Percentiles rank a stretch among this genome's conserved stretches.
Conservation (phyloP, 148 eudicot species). For the Nepenthes mirabilis region DNA sequence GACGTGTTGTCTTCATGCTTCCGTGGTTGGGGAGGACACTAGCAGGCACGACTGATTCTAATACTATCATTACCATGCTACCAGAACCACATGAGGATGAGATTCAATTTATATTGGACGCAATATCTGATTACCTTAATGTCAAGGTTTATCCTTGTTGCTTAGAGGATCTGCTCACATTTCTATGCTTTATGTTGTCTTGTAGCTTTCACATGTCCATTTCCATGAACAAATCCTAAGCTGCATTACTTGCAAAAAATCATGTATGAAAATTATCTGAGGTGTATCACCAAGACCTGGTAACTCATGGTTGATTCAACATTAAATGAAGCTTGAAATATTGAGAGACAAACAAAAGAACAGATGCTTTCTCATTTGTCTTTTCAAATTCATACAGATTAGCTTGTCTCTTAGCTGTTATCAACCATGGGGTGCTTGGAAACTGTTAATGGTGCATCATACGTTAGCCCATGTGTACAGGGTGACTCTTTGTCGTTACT, state of each 20-base stretch:
- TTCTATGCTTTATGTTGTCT: background rate
- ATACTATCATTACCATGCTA: constrained; percentile 71
- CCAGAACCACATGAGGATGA: constrained; percentile 99
- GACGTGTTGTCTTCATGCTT: constrained; percentile 95
- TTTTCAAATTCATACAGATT: background rate
- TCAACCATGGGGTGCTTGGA: background rate
- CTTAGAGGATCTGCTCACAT: background rate
- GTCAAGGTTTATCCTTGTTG: constrained; percentile 46
- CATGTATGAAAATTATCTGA: too few species aligned
- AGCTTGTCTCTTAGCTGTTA: background rate
- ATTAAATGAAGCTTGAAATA: too few species aligned
- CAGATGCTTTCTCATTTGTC: too few species aligned
- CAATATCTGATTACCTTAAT: constrained; percentile 82
- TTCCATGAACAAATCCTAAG: too few species aligned
- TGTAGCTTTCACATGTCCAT: too few species aligned
- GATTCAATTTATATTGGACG: constrained; percentile 80
- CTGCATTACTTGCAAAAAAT: too few species aligned
- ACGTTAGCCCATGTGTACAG: too few species aligned
- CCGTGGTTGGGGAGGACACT: constrained; percentile 98
- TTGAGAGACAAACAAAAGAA: too few species aligned
- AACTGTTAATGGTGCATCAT: too few species aligned
- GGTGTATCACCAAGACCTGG: too few species aligned
- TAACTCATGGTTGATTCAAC: too few species aligned
- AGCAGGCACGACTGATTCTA: constrained; percentile 97
- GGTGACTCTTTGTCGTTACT: too few species aligned